These are phyloP conservation scores for Lolium perenne DNA, from an alignment of 176 grass and related monocot genomes.

Conservation along the genomic window DNA sequence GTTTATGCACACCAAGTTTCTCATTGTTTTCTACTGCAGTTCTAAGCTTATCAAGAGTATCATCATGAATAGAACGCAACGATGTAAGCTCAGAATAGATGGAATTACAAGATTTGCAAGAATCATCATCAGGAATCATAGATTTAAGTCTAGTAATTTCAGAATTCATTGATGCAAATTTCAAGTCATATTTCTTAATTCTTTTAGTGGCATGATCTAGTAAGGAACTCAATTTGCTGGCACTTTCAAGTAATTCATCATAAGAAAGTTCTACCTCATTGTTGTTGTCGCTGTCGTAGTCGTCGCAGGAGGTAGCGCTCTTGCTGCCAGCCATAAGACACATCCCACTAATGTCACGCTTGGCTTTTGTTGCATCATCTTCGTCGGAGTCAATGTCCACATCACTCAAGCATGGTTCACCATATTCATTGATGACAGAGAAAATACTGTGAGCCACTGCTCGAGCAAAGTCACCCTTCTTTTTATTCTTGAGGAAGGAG, in stretches of 20 bases:
- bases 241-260: not conserved
- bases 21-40: not conserved
- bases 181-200: not conserved
- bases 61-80: not conserved
- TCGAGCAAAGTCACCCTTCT: no score
- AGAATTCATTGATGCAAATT: not conserved
- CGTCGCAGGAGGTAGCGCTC: not conserved
- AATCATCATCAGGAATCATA: not conserved
- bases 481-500: no score
- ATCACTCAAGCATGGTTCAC: no score
- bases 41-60: not conserved
- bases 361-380: not conserved
- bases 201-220: no score
- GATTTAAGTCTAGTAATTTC: not conserved
- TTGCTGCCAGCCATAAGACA: not conserved
- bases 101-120: not conserved
- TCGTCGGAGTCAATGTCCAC: not conserved
- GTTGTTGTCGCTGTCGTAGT: not conserved
- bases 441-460: no score
- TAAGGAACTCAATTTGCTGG: no score
- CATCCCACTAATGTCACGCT: not conserved
- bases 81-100: not conserved
- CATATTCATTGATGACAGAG: no score
- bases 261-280: not conserved
- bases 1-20: not conserved